Percentiles rank a stretch among this genome's conserved stretches.
Conservation (phyloP, 2,329 filamentous ascomycete species). For the Sclerotinia minor region DNA sequence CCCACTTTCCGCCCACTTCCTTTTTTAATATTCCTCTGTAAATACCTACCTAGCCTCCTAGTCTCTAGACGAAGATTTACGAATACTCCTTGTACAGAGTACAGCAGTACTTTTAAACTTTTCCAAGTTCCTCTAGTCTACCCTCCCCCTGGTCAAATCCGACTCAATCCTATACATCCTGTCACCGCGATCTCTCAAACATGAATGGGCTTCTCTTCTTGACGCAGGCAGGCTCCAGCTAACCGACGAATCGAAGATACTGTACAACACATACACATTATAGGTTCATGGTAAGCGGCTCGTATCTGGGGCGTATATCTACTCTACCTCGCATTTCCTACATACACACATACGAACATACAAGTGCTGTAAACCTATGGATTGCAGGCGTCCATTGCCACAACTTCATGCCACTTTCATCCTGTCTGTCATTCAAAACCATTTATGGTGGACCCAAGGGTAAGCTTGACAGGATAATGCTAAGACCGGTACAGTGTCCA, state of each 20-base stretch:
- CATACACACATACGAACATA: neutral
- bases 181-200: conserved; percentile 17
- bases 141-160: conserved; percentile 4
- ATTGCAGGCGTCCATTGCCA: neutral
- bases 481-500: conserved; percentile 4
- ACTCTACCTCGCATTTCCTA: neutral
- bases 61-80: conserved; percentile 1
- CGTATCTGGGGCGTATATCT: neutral
- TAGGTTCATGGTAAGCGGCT: neutral
- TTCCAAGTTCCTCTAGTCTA: neutral
- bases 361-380: neutral
- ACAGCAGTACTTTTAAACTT: neutral
- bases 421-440: conserved; percentile 4
- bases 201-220: conserved; percentile 1
- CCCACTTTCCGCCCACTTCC: conserved; percentile 9
- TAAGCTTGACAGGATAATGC: conserved; percentile 16
- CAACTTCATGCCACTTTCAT: conserved; percentile 12
- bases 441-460: conserved; percentile 5
- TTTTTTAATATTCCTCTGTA: neutral
- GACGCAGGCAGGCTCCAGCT: conserved; percentile 6
- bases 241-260: neutral
- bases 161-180: conserved; percentile 18
- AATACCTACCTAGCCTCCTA: neutral
- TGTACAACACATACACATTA: conserved; percentile 10
- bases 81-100: neutral